phyloP scores from a whole-genome alignment of 305 asterid genomes.

The Solanum hybrid region DNA sequence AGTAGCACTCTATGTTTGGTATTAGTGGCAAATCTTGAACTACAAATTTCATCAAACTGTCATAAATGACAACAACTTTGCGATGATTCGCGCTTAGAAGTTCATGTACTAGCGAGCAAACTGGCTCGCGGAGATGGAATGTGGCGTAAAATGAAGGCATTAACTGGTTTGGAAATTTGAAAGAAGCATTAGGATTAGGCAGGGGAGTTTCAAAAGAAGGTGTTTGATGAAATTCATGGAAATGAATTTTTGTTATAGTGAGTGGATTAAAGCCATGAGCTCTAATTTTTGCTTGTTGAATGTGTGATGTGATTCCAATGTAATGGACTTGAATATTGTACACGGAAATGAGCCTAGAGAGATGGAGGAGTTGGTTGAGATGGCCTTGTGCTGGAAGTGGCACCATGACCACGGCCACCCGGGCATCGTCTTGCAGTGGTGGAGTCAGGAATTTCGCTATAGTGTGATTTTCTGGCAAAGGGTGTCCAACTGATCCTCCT shows the following conservation, averaged over 20 bases:
- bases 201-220: constrained; percentile 4
- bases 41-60: constrained; percentile 5
- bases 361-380: constrained; percentile 71
- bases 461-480: neutral
- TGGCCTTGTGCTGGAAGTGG: constrained; percentile 61
- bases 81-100: neutral
- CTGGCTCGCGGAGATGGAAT: constrained; percentile 6
- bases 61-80: constrained; percentile 14
- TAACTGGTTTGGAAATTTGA: constrained; percentile 7
- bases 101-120: neutral
- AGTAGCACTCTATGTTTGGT: constrained; percentile 13
- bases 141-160: neutral
- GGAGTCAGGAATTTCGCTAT: neutral
- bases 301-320: constrained; percentile 7
- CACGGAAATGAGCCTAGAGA: constrained; percentile 42
- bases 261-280: constrained; percentile 6
- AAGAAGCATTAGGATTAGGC: constrained; percentile 13
- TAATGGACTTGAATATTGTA: constrained; percentile 19
- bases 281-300: constrained; percentile 9
- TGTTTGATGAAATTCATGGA: constrained; percentile 1
- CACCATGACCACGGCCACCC: constrained; percentile 39
- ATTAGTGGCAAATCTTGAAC: constrained; percentile 10
- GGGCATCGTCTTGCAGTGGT: neutral
- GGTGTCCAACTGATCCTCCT: neutral
- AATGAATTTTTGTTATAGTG: neutral